Evolutionary conservation across 2,329 filamentous ascomycete genomes (phyloP), one percentile per base, ranked within the genome.

Genomic region (Gnomoniopsis sp.): DNA sequence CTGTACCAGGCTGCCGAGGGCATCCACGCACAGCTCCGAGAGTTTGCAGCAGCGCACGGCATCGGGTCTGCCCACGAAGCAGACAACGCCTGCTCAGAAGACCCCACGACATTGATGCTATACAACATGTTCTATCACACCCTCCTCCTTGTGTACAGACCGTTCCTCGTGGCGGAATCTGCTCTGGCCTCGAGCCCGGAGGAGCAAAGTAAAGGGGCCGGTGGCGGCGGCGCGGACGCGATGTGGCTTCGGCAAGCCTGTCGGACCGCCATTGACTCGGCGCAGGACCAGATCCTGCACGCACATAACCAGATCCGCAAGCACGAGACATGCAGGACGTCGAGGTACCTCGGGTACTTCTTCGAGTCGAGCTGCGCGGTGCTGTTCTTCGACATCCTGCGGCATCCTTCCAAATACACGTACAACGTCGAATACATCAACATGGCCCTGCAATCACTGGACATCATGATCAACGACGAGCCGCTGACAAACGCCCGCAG

Each of bases 211-310:
- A 30, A 30, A 30, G 26, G 26, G 8, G 36, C 21, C 15, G 33
- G n/a, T 26, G 44, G 33, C 14, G 41, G 30, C 21, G n/a, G 55
- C 19, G 41, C 49, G n/a, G 47, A 61, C 61, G 43, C 57, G 4
- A 70, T 70, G 60, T 70, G 68, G 69, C 63, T 70, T 10, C 59
- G 69, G 46, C 67, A 68, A 30, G 69, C 69, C 1, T 70, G 68
- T 48, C 57, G 69, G 51, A 62, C 66, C 26, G 69, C 68, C 1
- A 66, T 64, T 30, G 67, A 70, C 48, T 66, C 69, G 10, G 68
- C 69, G 6, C 69, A 70, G 43, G 69, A 70, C 56, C 64, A 65
- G 14, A 63, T 69, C 19, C 58, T 67, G 14, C 68, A 65, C 30
- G 55, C 59, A 47, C 38, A 61, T 49, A 55, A 55, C 33, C 49